phyloP scores from a whole-genome alignment of 225 moss, liverwort and hornwort genomes.

The Physcomitrium patens region DNA sequence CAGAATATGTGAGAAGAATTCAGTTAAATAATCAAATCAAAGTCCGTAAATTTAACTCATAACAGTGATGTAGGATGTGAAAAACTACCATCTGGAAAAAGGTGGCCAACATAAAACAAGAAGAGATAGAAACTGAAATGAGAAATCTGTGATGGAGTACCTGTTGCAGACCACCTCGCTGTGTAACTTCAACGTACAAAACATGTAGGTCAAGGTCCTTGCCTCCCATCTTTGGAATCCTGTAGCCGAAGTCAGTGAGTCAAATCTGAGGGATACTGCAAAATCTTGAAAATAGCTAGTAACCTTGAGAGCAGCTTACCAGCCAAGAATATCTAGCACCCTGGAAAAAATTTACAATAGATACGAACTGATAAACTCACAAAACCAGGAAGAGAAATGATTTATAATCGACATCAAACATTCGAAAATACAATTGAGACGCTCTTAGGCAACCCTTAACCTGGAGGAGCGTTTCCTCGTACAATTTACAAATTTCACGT shows the following conservation, averaged over 20 bases:
- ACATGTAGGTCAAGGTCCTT: conserved; percentile 90
- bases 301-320: background rate
- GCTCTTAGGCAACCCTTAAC: background rate
- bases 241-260: conserved; percentile 26
- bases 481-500: background rate
- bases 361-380: background rate
- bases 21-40: no score
- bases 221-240: conserved; percentile 93
- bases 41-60: no score
- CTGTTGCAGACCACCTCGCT: conserved; percentile 81
- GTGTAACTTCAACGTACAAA: conserved; percentile 78
- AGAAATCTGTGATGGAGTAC: conserved; percentile 33
- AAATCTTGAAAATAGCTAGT: background rate
- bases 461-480: background rate
- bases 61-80: background rate
- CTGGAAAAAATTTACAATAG: background rate
- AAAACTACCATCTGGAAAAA: background rate
- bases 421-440: background rate
- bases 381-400: background rate
- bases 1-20: no score
- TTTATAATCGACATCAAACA: background rate
- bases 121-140: background rate
- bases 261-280: background rate
- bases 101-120: background rate
- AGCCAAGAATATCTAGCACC: background rate